Conservation (phyloP, 2,329 filamentous ascomycete genomes). For the Coniochaeta sp. region DNA sequence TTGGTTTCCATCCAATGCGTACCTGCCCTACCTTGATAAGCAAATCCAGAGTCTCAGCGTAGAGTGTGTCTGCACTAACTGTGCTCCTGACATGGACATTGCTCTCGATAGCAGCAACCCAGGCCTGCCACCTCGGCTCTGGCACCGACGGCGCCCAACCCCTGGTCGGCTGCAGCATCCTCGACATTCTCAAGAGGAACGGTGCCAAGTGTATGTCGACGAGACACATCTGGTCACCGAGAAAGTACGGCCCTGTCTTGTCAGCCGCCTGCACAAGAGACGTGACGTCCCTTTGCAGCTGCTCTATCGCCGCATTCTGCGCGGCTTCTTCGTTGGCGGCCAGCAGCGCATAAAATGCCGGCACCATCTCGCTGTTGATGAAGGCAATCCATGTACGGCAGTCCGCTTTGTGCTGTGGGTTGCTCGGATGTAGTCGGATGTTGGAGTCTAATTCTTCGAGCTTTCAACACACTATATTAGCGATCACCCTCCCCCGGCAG, state of each 20-base stretch:
- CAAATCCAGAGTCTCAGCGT: conserved; percentile 52
- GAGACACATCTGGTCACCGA: conserved; percentile 41
- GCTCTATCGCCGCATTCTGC: conserved; percentile 50
- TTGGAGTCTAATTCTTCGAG: conserved; percentile 65
- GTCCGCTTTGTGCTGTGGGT: conserved; percentile 61
- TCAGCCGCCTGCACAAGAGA: conserved; percentile 39
- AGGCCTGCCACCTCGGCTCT: conserved; percentile 58
- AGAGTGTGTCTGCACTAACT: conserved; percentile 51
- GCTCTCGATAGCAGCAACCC: conserved; percentile 62
- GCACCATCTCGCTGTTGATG: conserved; percentile 70
- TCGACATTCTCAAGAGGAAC: conserved; percentile 62
- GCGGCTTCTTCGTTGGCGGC: conserved; percentile 53
- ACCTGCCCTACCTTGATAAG: conserved; percentile 15
- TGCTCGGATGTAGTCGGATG: conserved; percentile 54
- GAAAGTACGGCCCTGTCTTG: conserved; percentile 36
- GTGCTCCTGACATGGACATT: conserved; percentile 58
- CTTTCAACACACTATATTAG: conserved; percentile 25
- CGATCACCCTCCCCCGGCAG: background rate
- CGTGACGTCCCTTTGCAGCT: conserved; percentile 58
- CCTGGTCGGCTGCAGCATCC: conserved; percentile 56
- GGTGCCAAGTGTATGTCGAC: conserved; percentile 72
- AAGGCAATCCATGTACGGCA: conserved; percentile 77
- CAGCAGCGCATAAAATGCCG: conserved; percentile 67
- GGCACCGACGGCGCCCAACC: conserved; percentile 58
- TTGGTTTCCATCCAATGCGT: background rate